Evolutionary conservation across 352 stramenopile genomes (phyloP).

Genomic region (Hyaloperonospora brassicae): DNA sequence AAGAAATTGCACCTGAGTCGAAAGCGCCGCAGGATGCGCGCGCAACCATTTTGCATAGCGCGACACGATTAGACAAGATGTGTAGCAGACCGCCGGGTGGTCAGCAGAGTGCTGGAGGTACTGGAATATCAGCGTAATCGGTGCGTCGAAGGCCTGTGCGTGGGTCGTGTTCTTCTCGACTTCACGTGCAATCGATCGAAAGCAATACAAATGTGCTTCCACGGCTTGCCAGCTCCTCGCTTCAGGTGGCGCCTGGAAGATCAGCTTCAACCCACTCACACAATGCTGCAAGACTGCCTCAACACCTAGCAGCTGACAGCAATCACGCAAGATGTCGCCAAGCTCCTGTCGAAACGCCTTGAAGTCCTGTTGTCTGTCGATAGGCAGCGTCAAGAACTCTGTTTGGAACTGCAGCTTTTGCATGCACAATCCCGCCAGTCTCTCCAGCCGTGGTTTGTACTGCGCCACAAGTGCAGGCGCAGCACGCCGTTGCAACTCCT

Average conservation of each 20-base stretch:
- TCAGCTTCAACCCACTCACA: slow-evolving; percentile 59
- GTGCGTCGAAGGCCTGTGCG: slow-evolving; percentile 20
- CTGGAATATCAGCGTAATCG: slow-evolving; percentile 70
- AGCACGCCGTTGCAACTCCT: slow-evolving; percentile 30
- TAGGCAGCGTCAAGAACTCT: slow-evolving; percentile 49
- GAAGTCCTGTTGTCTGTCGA: slow-evolving; percentile 76
- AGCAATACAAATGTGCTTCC: slow-evolving; percentile 76
- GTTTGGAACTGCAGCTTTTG: slow-evolving; percentile 73
- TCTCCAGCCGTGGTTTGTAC: slow-evolving; percentile 46
- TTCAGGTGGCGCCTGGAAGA: slow-evolving; percentile 44
- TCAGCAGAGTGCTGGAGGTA: slow-evolving; percentile 62
- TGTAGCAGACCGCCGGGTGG: slow-evolving; percentile 80
- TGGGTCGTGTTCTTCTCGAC: slow-evolving; percentile 44
- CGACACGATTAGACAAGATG: slow-evolving; percentile 77
- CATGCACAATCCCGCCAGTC: slow-evolving; percentile 67
- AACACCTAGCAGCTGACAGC: slow-evolving; percentile 63
- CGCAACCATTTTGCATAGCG: slow-evolving; percentile 71
- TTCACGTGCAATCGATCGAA: slow-evolving; percentile 75
- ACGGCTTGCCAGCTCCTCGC: slow-evolving; percentile 65
- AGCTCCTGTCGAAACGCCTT: slow-evolving; percentile 74
- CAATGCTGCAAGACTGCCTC: slow-evolving; percentile 69
- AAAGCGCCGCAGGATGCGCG: slow-evolving; percentile 38
- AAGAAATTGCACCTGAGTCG: slow-evolving; percentile 56
- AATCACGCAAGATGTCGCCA: slow-evolving; percentile 74
- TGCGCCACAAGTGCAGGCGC: slow-evolving; percentile 26